A percentile compares a stretch with the other conserved stretches of the same genome.
These are phyloP conservation scores for Alternaria burnsii DNA, from an alignment of 2,329 filamentous ascomycete genomes.

Conservation along the genomic window DNA sequence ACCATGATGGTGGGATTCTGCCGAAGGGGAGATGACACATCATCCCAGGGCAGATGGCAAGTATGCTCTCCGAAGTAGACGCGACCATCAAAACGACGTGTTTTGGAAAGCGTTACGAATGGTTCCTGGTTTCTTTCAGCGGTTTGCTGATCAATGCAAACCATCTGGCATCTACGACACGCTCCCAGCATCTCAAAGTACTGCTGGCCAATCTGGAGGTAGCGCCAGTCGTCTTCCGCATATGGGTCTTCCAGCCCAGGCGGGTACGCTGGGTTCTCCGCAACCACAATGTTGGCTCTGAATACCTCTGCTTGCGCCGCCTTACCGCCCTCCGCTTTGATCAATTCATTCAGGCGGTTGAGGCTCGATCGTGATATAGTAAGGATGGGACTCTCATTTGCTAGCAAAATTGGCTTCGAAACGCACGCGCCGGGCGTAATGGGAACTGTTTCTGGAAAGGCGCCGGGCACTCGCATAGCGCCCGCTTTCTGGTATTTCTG, in stretches of 20 bases:
- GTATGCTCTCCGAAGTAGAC: conserved; percentile 89
- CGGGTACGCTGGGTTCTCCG: conserved; percentile 53
- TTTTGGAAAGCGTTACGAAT: conserved; percentile 87
- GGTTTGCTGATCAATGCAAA: conserved; percentile 88
- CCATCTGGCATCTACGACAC: conserved; percentile 93
- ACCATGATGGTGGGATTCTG: conserved; percentile 52
- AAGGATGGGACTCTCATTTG: conserved; percentile 94
- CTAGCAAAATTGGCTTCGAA: conserved; percentile 73
- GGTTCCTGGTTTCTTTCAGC: conserved; percentile 83
- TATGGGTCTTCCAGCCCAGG: conserved; percentile 68
- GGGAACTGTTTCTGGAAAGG: conserved; percentile 61
- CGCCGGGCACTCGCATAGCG: conserved; percentile 58
- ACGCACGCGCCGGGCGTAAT: conserved; percentile 59
- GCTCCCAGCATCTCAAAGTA: conserved; percentile 78
- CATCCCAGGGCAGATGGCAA: conserved; percentile 50
- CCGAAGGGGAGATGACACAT: conserved; percentile 29
- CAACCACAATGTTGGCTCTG: conserved; percentile 85
- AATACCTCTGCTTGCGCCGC: conserved; percentile 78
- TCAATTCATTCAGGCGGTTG: conserved; percentile 76
- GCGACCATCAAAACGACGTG: conserved; percentile 80
- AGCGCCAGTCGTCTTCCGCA: conserved; percentile 80
- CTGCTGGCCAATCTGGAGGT: conserved; percentile 70
- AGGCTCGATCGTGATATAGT: conserved; percentile 83
- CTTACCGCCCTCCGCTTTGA: conserved; percentile 69
- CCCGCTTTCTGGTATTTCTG: conserved; percentile 56